Percentiles rank a stretch among this genome's conserved stretches.
Conservation (phyloP, 1,284 basidiomycete genomes). For the Cryptococcus jaspeensis region DNA sequence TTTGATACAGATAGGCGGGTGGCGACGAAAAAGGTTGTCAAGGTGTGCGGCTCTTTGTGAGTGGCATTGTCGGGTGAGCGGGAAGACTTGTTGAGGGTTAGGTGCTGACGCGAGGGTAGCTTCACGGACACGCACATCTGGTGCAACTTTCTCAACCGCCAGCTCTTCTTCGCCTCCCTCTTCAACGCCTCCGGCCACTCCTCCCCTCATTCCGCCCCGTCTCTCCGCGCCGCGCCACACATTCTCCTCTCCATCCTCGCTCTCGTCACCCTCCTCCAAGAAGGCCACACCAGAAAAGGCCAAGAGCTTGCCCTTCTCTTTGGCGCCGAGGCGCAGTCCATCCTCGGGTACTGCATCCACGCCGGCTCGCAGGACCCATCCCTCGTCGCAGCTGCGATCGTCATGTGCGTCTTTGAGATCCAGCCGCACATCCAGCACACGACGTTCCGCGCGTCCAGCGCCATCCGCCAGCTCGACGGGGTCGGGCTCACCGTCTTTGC, state of each 20-base stretch:
- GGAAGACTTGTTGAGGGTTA: too few species aligned
- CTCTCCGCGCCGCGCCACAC: slow-evolving; percentile 22
- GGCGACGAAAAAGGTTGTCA: slow-evolving; percentile 4
- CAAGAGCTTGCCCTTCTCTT: slow-evolving; percentile 25
- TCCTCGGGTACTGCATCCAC: slow-evolving; percentile 20
- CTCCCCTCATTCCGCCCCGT: slow-evolving; percentile 7
- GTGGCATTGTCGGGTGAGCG: not conserved
- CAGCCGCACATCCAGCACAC: slow-evolving; percentile 32
- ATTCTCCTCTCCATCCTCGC: slow-evolving; percentile 29
- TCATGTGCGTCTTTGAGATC: slow-evolving; percentile 34
- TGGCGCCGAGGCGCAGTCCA: slow-evolving; percentile 26
- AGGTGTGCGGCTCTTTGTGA: not conserved
- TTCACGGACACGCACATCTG: not conserved
- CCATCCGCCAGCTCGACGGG: slow-evolving; percentile 23
- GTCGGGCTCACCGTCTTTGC: slow-evolving; percentile 22
- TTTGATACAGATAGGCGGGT: slow-evolving; percentile 23
- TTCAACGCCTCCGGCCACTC: slow-evolving; percentile 9
- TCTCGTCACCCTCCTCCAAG: slow-evolving; percentile 22
- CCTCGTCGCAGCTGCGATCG: slow-evolving; percentile 29
- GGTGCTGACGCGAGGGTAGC: not conserved
- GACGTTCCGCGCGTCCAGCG: slow-evolving; percentile 16
- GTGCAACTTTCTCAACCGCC: not conserved
- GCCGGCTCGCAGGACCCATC: slow-evolving; percentile 21
- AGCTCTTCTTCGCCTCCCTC: not conserved
- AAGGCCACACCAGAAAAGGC: slow-evolving; percentile 14